Base-by-base conservation (phyloP, 208 protist species). In the Leishmania arabica region DNA sequence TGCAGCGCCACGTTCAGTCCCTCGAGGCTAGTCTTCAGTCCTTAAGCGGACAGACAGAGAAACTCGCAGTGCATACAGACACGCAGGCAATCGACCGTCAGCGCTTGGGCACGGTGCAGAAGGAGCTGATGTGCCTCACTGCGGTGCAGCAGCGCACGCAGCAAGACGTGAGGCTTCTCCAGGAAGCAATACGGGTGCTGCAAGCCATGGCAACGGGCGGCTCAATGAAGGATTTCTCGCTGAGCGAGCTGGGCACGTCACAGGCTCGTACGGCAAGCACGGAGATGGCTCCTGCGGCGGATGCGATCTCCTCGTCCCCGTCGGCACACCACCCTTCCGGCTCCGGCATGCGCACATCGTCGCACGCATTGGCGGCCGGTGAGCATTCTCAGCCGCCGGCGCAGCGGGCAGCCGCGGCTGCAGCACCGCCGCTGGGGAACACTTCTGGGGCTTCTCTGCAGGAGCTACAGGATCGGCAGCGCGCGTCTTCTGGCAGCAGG, bases 251-350 rank as follows among this genome's bases (percentile, higher is more conserved):
- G 49, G 73, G 42, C 21, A 37, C 40, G 11, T 81, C 77, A 37
- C 77, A 77, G 65, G 79, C 75, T 60, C 79, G 72, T 65, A 86
- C 86, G n/a, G 75, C 81, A 37, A 86, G 72, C 79, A 86, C 86
- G 0, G 84, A 86, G 27, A 86, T 86, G 62, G 82, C 77, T 27
- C 62, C 37, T 27, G 77, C 45, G n/a, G 8, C 76, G 45, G 75
- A 80, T 53, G 76, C 40, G 19, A 71, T 72, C 68, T 80, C 77
- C 15, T 86, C 79, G 2, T 83, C 86, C 24, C 82, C 82, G 3
- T 89, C 86, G 1, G 79, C 68, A 27, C 79, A 78, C 71, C 66
- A 82, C 34, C 64, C 86, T 11, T 9, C 66, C 3, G 62, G 40
- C 47, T 42, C 51, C 5, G 77, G 40, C 34, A 13, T 27, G 37